Evolutionary conservation across 352 stramenopile species (phyloP).

Genomic region (Phytopythium mirpurense): DNA sequence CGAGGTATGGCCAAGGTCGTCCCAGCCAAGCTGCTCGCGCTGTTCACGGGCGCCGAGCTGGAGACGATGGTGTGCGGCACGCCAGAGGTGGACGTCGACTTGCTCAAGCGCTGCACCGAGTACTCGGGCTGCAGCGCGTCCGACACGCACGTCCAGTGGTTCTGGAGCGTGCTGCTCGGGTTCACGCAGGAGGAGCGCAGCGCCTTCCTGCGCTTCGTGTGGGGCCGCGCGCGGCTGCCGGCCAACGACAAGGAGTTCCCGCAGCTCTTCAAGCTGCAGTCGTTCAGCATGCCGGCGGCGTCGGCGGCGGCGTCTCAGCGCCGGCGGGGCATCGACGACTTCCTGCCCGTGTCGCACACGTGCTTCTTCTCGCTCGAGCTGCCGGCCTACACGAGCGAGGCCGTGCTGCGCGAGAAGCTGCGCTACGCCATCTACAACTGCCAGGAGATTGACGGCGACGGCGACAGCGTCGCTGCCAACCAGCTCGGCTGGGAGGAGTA

Average conservation of each 20-base stretch:
- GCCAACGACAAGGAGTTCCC: slow-evolving; percentile 77
- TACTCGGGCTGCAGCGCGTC: slow-evolving; percentile 75
- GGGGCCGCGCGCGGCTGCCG: slow-evolving; percentile 87
- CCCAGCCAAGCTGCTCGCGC: slow-evolving; percentile 54
- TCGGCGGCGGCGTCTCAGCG: background rate
- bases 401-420: slow-evolving; percentile 71
- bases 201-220: slow-evolving; percentile 89
- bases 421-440: slow-evolving; percentile 93
- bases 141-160: slow-evolving; percentile 82
- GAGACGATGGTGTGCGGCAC: slow-evolving; percentile 84
- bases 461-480: slow-evolving; percentile 74
- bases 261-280: slow-evolving; percentile 91
- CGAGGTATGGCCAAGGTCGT: slow-evolving; percentile 75
- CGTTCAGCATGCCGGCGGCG: slow-evolving; percentile 38
- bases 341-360: slow-evolving; percentile 96
- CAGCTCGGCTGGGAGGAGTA: slow-evolving; percentile 77
- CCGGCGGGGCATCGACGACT: slow-evolving; percentile 49
- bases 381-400: slow-evolving; percentile 89
- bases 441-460: slow-evolving; percentile 90
- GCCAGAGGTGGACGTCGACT: slow-evolving; percentile 73
- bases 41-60: slow-evolving; percentile 78
- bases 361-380: slow-evolving; percentile 98
- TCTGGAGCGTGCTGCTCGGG: slow-evolving; percentile 73
- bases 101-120: slow-evolving; percentile 81
- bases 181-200: slow-evolving; percentile 84